Base-by-base conservation (phyloP, 495 filamentous ascomycete genomes). In the Copromyces sp. region DNA sequence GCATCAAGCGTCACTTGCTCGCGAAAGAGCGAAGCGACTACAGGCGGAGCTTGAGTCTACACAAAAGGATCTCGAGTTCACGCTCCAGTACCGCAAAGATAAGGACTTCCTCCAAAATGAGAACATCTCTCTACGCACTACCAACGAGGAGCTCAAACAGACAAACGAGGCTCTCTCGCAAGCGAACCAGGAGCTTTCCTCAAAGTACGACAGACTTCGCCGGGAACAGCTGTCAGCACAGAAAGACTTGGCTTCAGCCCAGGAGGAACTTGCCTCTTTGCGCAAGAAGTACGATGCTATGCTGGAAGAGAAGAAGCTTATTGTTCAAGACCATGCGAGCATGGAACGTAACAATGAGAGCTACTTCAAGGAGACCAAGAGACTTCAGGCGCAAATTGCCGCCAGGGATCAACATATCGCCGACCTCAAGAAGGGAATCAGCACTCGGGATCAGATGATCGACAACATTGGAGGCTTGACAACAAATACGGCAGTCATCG, bases 341-440 rank as follows among this genome's bases (percentile, higher is more conserved):
- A 79, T 86, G 47, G 83, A 83, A 72, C 81, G 80, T 17, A 82
- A 83, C 69, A 85, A 86, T 69, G 83, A 86, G 20, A 78, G 73
- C 29, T 83, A 85, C 41, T 84, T 82, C 74, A 81, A 80, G 74
- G 81, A 85, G 73, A 85, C 83, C 78, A 83, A 84, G 74, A 76
- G 76, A 70, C 78, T 85, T 12, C 81, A 83, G 45, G 78, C 81
- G 7, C 78, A 85, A 69, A 80, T 85, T 44, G 75, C 81, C 61
- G 75, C 78, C 17, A 77, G 79, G 32, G 81, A 82, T 42, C 77
- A 77, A 32, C 80, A 81, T 68, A 80, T 82, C 40, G 70, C 74
- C 39, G 80, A 82, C 41, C 74, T 82, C 59, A 81, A 77, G 73
- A 82, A 78, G 74, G 78, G 77, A 16, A 79, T 78, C 68, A 77